Conservation (phyloP, 1,284 basidiomycete genomes). For the Cystobasidium sp. region DNA sequence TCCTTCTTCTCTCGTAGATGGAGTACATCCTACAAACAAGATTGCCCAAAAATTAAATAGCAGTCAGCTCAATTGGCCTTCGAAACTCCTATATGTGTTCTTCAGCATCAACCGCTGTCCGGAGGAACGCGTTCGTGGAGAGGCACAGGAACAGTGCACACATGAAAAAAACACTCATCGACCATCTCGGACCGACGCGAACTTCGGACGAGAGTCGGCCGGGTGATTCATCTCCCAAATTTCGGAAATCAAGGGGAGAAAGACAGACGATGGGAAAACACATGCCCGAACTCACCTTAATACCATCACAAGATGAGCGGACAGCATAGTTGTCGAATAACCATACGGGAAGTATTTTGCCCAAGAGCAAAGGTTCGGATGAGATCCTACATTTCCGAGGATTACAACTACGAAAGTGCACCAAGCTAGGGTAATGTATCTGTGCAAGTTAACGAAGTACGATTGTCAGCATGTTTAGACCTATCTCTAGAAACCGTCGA, state of each 20-base stretch:
- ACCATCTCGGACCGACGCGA: no score
- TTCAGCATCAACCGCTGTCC: no score
- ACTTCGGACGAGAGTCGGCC: neutral
- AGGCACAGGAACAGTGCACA: no score
- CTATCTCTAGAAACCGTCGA: neutral
- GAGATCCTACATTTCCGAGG: neutral
- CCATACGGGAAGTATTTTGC: conserved; percentile 41
- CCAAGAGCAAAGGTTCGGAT: conserved; percentile 25
- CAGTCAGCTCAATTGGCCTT: no score
- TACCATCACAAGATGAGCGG: conserved; percentile 42
- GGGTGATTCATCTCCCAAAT: neutral
- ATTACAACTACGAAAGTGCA: conserved; percentile 36
- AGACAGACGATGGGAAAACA: no score
- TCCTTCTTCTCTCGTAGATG: conserved; percentile 25
- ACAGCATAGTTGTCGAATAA: conserved; percentile 23
- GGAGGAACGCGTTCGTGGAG: no score
- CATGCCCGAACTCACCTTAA: conserved; percentile 25
- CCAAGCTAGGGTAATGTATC: conserved; percentile 39
- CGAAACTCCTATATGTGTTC: no score
- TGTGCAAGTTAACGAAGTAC: neutral
- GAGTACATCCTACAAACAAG: conserved; percentile 24
- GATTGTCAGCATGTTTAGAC: neutral
- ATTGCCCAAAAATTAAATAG: neutral
- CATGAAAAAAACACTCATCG: no score
- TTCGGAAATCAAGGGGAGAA: neutral